These are phyloP conservation scores for Clathrus columnatus DNA, from an alignment of 768 basidiomycete species.

Conservation along the genomic window DNA sequence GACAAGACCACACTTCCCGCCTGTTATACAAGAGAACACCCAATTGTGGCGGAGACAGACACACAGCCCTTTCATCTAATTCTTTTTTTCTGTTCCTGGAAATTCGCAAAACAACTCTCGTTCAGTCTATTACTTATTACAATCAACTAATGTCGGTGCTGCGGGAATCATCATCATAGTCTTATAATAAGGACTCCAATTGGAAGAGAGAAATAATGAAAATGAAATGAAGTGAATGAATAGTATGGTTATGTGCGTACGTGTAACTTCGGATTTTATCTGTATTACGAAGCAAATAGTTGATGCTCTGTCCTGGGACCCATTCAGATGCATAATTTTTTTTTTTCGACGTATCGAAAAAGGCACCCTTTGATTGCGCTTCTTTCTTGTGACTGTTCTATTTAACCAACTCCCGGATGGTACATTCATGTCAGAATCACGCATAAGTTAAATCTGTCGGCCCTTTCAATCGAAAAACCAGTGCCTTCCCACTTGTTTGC, in stretches of 20 bases:
- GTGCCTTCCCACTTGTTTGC: background rate
- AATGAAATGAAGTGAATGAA: too few species aligned
- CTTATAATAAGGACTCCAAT: background rate
- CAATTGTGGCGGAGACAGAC: background rate
- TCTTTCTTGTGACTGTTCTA: background rate
- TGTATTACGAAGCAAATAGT: background rate
- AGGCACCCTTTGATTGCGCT: background rate
- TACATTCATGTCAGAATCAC: background rate
- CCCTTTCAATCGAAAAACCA: background rate
- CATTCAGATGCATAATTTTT: too few species aligned
- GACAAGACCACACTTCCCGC: too few species aligned
- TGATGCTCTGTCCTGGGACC: background rate
- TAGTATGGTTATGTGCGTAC: too few species aligned
- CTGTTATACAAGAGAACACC: background rate
- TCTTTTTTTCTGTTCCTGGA: background rate
- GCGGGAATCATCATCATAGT: background rate
- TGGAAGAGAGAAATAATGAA: background rate
- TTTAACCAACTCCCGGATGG: background rate
- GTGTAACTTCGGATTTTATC: background rate
- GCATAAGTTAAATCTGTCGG: constrained; percentile 2
- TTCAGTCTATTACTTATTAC: background rate
- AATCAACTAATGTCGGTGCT: background rate
- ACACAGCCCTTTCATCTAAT: background rate
- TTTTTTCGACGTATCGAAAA: background rate
- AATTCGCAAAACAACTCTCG: background rate